Evolutionary conservation across 1,139 yeast species (phyloP).

Genomic region (Blastobotrys persicus): DNA sequence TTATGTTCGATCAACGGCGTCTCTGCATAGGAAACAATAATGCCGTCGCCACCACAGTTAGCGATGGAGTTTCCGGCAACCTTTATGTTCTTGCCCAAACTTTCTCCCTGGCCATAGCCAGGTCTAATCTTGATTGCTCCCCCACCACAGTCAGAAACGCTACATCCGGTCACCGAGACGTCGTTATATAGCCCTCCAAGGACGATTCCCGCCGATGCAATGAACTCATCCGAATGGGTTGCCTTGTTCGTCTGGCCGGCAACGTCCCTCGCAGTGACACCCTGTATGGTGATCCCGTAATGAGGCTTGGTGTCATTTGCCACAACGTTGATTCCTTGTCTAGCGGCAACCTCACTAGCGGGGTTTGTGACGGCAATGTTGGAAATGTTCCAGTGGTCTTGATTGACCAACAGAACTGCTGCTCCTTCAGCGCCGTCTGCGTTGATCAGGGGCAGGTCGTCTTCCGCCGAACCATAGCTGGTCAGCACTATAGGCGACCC

Average conservation of each 20-base stretch:
- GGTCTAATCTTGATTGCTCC: slow-evolving; percentile 10
- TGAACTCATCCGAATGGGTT: slow-evolving; percentile 6
- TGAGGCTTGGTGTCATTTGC: slow-evolving; percentile 4
- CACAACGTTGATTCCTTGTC: slow-evolving; percentile 5
- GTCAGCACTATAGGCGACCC: slow-evolving; percentile 2
- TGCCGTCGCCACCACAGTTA: slow-evolving; percentile 10
- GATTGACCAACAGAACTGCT: slow-evolving; percentile 8
- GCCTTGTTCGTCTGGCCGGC: slow-evolving; percentile 13
- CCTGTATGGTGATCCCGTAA: slow-evolving; percentile 4
- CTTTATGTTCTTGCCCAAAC: slow-evolving; percentile 1
- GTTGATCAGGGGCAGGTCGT: slow-evolving; percentile 8
- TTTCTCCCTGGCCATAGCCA: slow-evolving; percentile 5
- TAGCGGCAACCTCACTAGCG: slow-evolving; percentile 1
- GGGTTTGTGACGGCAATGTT: slow-evolving; percentile 9
- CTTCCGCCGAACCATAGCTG: slow-evolving; percentile 7
- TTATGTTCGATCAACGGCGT: slow-evolving; percentile 9
- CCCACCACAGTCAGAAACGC: slow-evolving; percentile 9
- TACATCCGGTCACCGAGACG: not conserved
- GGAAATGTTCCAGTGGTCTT: slow-evolving; percentile 8
- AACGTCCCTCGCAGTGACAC: slow-evolving; percentile 6
- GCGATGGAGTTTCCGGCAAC: slow-evolving; percentile 5
- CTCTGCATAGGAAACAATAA: slow-evolving; percentile 7
- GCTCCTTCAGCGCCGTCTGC: slow-evolving; percentile 6
- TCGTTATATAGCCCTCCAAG: slow-evolving; percentile 5
- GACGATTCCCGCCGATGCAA: slow-evolving; percentile 5